Conservation (phyloP, 208 protist genomes). For the Acanthamoeba sp. region DNA sequence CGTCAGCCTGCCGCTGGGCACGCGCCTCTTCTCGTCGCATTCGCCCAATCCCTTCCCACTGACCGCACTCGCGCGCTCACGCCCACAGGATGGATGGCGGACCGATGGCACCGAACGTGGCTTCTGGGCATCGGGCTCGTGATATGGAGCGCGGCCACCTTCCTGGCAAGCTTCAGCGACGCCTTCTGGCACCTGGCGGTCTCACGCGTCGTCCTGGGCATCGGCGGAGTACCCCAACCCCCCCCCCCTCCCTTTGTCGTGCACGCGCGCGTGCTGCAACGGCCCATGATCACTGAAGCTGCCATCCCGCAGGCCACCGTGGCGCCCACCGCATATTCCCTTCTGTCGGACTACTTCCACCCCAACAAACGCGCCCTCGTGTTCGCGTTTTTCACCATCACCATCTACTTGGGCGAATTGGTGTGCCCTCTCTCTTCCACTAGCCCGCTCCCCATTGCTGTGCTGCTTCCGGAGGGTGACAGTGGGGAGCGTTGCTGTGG, state of each 20-base stretch:
- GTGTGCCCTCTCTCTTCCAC: not conserved
- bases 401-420: not conserved
- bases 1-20: not conserved
- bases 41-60: not conserved
- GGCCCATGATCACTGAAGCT: not conserved
- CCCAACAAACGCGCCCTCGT: not conserved
- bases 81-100: not conserved
- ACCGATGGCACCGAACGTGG: not conserved
- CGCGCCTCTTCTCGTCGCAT: not conserved
- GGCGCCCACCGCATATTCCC: not conserved
- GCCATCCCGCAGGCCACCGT: not conserved
- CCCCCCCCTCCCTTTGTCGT: not conserved
- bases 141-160: conserved; percentile 4
- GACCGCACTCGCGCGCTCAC: not conserved
- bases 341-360: conserved; percentile 24
- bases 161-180: not conserved
- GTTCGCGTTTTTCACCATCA: conserved; percentile 19
- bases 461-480: not conserved
- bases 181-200: conserved; percentile 10
- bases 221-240: not conserved
- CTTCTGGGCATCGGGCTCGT: not conserved
- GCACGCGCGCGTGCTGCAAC: no score
- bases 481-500: no score
- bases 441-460: not conserved
- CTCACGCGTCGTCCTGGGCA: not conserved